A percentile compares a stretch with the other conserved stretches of the same genome.
Evolutionary conservation across 352 stramenopile genomes (phyloP).

Genomic region (Pythium aphanidermatum): DNA sequence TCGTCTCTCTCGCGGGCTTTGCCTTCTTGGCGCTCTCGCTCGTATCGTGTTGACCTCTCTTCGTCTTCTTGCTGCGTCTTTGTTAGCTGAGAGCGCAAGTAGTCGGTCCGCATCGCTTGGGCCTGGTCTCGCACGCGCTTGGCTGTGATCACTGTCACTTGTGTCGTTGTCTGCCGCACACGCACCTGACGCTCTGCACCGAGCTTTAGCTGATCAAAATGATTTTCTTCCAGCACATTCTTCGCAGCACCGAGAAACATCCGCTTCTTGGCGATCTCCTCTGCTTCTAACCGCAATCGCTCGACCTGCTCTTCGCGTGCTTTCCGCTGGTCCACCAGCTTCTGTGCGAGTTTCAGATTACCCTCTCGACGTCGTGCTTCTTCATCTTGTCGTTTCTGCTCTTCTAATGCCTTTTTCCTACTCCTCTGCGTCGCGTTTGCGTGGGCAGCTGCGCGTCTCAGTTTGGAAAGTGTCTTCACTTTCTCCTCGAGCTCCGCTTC

Average conservation of each 20-base stretch:
- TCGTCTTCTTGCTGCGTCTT: slow-evolving; percentile 25
- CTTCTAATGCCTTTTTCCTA: slow-evolving; percentile 48
- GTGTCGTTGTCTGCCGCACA: slow-evolving; percentile 41
- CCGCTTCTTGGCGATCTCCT: slow-evolving; percentile 65
- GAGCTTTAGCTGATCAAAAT: slow-evolving; percentile 57
- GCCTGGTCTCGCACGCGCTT: slow-evolving; percentile 37
- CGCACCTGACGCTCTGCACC: slow-evolving; percentile 52
- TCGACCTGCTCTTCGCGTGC: slow-evolving; percentile 43
- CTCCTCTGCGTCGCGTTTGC: slow-evolving; percentile 49
- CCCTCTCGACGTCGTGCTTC: slow-evolving; percentile 53
- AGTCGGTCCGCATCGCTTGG: slow-evolving; percentile 38
- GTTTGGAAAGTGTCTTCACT: slow-evolving; percentile 67
- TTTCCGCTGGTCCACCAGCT: slow-evolving; percentile 50
- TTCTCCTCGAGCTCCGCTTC: slow-evolving; percentile 63
- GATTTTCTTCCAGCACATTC: slow-evolving; percentile 74
- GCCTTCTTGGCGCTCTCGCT: slow-evolving; percentile 31
- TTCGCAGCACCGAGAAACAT: slow-evolving; percentile 85
- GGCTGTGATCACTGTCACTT: slow-evolving; percentile 32
- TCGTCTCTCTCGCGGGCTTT: slow-evolving; percentile 37
- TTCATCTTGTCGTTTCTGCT: slow-evolving; percentile 44
- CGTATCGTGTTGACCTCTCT: slow-evolving; percentile 18
- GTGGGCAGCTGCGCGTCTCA: slow-evolving; percentile 57
- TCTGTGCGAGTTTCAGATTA: slow-evolving; percentile 71
- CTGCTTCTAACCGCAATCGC: slow-evolving; percentile 44
- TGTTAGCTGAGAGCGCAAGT: slow-evolving; percentile 7